Base-by-base conservation (phyloP, 805 yeast species). In the Priceomyces medius region DNA sequence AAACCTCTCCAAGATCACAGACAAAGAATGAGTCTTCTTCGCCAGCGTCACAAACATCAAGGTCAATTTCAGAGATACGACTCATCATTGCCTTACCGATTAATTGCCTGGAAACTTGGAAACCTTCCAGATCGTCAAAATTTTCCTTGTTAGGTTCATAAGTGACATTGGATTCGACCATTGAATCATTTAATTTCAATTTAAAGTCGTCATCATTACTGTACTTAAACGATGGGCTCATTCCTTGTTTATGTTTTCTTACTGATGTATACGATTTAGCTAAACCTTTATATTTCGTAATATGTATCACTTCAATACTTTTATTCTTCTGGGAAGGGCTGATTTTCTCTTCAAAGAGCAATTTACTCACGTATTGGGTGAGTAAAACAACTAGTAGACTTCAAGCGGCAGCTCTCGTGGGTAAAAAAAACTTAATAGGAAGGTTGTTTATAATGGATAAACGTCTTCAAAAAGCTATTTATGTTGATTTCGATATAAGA, bases 21-120 rank as follows among this genome's bases (percentile, higher is more conserved):
- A 91, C 87, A 55, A 83, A 91, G 57, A 91, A 91, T 5, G 97
- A 80, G 54, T 85, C 85, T 57, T 88, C 95, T 17, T 80, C 88
- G 38, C 87, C 93, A 4, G 91, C 79, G 26, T 66, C 77, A 62
- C 90, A 83, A 20, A 67, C 61, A 35, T 78, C 81, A 42, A 67
- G 69, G 57, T 84, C 80, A 46, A 84, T 68, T 2, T 54, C 45
- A 4, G 59, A 51, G 35, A 79, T 64, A 37, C 71, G 73, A 8
- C 55, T 42, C 21, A 58, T 44, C 41, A 80, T 54, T 2, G 80
- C 74, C 1, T 63, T 41, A 7, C 64, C 65, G 35, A 78, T 65
- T 42, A 59, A 43, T 35, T 40, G 20, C 24, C 33, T 24, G 8
- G 43, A 20, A 13, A 31, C 21, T 16, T 17, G 9, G 23, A 21